Base-by-base conservation (phyloP, 768 basidiomycete species). In the Sistotremastrum suecicum region DNA sequence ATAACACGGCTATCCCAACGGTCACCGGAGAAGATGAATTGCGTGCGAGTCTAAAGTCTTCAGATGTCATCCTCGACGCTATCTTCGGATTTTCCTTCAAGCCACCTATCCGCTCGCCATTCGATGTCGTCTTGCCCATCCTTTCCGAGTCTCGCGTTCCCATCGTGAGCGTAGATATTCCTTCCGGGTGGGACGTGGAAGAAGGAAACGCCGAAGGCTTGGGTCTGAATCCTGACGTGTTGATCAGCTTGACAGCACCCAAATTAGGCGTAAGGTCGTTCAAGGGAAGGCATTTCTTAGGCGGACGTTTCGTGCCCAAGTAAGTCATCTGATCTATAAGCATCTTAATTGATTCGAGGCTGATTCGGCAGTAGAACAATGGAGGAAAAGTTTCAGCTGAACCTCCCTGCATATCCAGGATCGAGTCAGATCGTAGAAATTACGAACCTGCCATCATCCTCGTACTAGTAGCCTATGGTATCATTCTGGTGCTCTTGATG, bases 71-170 rank as follows among this genome's bases (percentile, higher is more conserved):
- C 12, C 69, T 99, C 45, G 95, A 99, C 57, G 89, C 92, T 4
- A 84, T 99, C 47, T 99, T 99, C 54, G 95, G 94, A 4, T 98
- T 99, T 67, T 97, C 92, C 1, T 99, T 98, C 75, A 71, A 83
- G 48, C 83, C 84, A 0, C 92, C 95, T 34, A 72, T 91, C 4
- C 82, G 95, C 7, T 63, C 80, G 5, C 95, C 95, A 0, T 99
- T 98, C 63, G 80, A 89, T 54, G 56, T 64, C 0, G 81, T 80
- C 36, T 71, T 99, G 1, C 68, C 73, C 5, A 66, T 86, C 5
- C 64, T 95, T 39, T 66, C 72, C 1, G 56, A 68, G 10, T 78
- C 80, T 3, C 60, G 68, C 5, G 67, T 87, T 9, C 92, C 95
- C 0, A 84, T 97, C 55, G 75, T 99, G 30, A 88, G 85, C 2